Base-by-base conservation (phyloP, 768 basidiomycete genomes). In the Candolleomyces aberdarensis region DNA sequence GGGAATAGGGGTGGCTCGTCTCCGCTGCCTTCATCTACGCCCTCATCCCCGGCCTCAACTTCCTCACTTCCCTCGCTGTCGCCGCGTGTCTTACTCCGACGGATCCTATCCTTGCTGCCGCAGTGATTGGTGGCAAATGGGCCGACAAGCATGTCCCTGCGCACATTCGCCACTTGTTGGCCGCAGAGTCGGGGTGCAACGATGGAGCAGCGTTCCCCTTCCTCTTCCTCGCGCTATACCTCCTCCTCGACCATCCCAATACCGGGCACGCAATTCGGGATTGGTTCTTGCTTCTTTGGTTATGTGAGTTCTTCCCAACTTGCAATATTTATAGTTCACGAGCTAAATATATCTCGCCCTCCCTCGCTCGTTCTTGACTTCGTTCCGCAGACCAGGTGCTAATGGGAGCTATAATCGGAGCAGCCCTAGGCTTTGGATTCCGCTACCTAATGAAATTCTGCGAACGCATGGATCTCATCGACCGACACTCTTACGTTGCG, bases 161-260 rank as follows among this genome's bases (percentile, higher is more conserved):
- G 0, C 92, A 94, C 69, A 77, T 94, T 46, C 86, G 83, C 36
- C 83, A 85, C 64, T 75, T 85, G 0, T 70, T 84, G 4, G 85
- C 86, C 1, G 86, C 85, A 5, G 96, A 98, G 75, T 88, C 86
- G 59, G 96, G 94, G 8, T 94, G 93, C 69, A 99, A 98, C 71
- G 97, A 99, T 63, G 97, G 97, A 39, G 96, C 96, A 0, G 94
- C 96, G 0, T 97, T 95, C 72, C 96, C 95, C 0, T 98, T 98
- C 73, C 79, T 98, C 31, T 95, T 86, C 70, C 81, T 99, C 60
- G 85, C 96, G 0, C 79, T 99, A 3, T 98, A 96, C 72, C 83
- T 98, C 63, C 83, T 88, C 59, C 74, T 95, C 46, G 91, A 96
- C 61, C 68, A 1, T 11, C 76, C 81, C 8, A 75, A 80, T 32